Conservation (phyloP, 345 rosid genomes). For the Adansonia digitata region DNA sequence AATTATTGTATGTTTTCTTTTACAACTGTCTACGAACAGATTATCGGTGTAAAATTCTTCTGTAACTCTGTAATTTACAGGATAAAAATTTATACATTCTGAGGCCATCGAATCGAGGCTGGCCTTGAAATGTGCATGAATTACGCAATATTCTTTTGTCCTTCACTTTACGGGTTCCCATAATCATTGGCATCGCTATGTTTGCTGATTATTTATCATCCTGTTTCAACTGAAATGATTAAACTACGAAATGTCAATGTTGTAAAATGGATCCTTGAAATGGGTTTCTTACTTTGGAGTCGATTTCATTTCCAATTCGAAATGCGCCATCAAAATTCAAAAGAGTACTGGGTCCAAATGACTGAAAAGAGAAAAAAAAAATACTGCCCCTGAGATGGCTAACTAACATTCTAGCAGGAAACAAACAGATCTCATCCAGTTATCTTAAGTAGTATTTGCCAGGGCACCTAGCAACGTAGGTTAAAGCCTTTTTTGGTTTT, state of each 20-base stretch:
- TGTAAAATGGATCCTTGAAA: not conserved
- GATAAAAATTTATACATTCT: not conserved
- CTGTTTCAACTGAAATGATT: not conserved
- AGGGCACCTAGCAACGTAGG: not conserved
- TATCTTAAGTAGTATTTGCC: not conserved
- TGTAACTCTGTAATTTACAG: constrained; percentile 22
- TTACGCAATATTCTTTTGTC: no score
- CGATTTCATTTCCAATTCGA: not conserved
- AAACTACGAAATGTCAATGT: no score
- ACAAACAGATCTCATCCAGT: not conserved
- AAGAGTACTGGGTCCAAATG: not conserved
- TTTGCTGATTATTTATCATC: not conserved
- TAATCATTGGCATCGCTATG: no score
- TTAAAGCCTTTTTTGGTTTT: not conserved
- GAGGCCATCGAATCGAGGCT: constrained; percentile 3
- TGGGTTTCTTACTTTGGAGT: not conserved
- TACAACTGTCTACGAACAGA: not conserved
- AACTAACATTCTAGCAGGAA: no score
- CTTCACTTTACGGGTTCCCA: no score
- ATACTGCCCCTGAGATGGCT: not conserved
- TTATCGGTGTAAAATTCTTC: constrained; percentile 27
- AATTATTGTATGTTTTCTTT: constrained; percentile 18
- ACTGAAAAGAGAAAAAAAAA: no score
- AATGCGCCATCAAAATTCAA: not conserved
- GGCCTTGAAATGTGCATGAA: constrained; percentile 11